phyloP scores from a whole-genome alignment of 148 eudicot species.

The Gaultheria prostrata region DNA sequence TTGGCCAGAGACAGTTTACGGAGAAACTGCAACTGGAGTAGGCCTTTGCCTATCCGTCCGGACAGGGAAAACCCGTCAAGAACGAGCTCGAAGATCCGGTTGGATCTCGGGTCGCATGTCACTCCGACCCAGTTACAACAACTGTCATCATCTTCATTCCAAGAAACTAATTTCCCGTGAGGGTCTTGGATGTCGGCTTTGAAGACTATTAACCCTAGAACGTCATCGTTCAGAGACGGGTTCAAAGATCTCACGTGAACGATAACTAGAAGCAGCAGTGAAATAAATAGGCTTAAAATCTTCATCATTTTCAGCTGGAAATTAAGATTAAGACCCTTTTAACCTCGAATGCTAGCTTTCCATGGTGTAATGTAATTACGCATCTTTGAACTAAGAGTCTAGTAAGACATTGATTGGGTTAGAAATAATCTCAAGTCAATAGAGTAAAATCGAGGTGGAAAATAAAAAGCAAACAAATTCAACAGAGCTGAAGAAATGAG shows the following conservation, averaged over 20 bases:
- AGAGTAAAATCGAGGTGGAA: background rate
- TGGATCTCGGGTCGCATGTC: conserved; percentile 69
- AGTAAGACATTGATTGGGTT: conserved; percentile 9
- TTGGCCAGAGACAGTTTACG: conserved; percentile 62
- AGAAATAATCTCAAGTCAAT: background rate
- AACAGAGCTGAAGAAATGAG: conserved; percentile 5
- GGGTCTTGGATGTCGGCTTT: conserved; percentile 84
- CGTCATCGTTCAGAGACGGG: conserved; percentile 69
- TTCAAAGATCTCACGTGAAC: conserved; percentile 37
- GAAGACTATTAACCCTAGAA: conserved; percentile 80
- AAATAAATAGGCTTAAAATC: conserved; percentile 12
- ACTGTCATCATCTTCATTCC: conserved; percentile 93
- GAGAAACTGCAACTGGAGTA: conserved; percentile 58
- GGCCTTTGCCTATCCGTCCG: conserved; percentile 68
- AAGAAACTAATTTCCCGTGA: conserved; percentile 49
- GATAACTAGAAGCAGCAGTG: conserved; percentile 28
- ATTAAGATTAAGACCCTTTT: background rate
- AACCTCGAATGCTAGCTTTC: background rate
- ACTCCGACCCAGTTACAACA: conserved; percentile 81
- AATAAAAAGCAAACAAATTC: conserved; percentile 10
- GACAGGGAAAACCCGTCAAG: conserved; percentile 76
- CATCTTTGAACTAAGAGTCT: background rate
- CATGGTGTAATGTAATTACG: background rate
- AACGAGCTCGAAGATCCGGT: conserved; percentile 73
- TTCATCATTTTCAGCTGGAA: conserved; percentile 31